A percentile compares a stretch with the other conserved stretches of the same genome.
Conservation (phyloP, 192 early-diverging fungal species). For the Podila epicladia region DNA sequence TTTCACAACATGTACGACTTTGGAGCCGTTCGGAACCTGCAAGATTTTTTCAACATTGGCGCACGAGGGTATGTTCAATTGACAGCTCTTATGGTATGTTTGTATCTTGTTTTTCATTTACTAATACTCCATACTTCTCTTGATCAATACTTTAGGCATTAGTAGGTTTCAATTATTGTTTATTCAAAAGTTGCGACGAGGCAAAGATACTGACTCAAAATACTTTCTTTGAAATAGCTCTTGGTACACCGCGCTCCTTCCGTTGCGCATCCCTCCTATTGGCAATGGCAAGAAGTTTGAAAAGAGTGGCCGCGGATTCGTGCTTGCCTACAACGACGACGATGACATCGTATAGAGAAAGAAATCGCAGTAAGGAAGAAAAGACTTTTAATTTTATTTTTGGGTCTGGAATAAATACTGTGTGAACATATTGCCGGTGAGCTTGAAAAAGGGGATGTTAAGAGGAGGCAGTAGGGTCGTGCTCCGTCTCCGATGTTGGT, state of each 20-base stretch:
- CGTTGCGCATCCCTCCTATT: slow-evolving; percentile 55
- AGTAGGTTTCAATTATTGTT: slow-evolving; percentile 44
- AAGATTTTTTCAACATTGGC: slow-evolving; percentile 62
- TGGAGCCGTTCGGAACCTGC: slow-evolving; percentile 51
- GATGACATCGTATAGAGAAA: not conserved
- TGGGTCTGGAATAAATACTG: too few relatives aligned
- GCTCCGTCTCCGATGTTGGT: too few relatives aligned
- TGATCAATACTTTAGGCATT: slow-evolving; percentile 12
- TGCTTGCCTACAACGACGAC: slow-evolving; percentile 5
- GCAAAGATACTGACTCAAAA: not conserved
- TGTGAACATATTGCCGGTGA: too few relatives aligned
- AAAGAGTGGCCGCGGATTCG: slow-evolving; percentile 28
- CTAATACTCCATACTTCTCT: not conserved
- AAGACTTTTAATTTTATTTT: too few relatives aligned
- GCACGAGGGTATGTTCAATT: slow-evolving; percentile 3
- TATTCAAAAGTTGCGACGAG: not conserved
- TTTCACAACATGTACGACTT: slow-evolving; percentile 51
- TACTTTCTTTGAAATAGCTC: slow-evolving; percentile 37
- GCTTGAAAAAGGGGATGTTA: too few relatives aligned
- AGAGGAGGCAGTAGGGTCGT: too few relatives aligned
- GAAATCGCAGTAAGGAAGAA: too few relatives aligned
- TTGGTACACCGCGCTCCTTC: slow-evolving; percentile 58
- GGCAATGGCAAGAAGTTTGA: slow-evolving; percentile 52
- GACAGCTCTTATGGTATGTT: not conserved
- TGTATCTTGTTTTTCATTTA: not conserved